These are phyloP conservation scores for Tylopilus felleus DNA, from an alignment of 768 basidiomycete genomes.

Conservation along the genomic window DNA sequence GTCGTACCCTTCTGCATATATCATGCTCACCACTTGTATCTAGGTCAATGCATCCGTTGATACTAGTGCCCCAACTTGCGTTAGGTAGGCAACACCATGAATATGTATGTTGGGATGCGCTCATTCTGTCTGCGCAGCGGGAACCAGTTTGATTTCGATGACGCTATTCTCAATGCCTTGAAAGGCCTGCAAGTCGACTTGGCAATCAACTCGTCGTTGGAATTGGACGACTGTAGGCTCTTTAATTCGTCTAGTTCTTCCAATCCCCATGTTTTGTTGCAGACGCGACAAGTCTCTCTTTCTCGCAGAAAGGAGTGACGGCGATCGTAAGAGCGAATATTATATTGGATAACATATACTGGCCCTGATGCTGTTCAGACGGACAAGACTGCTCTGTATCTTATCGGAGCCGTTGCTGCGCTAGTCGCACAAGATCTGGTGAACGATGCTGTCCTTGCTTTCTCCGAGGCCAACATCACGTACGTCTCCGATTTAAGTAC, in stretches of 20 bases:
- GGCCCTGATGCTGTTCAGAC: constrained; percentile 37
- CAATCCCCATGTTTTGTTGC: constrained; percentile 1
- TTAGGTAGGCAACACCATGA: constrained; percentile 41
- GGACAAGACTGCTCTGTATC: constrained; percentile 58
- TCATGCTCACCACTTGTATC: background rate
- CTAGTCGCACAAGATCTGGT: constrained; percentile 66
- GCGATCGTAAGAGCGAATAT: constrained; percentile 40
- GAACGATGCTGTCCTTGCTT: constrained; percentile 49
- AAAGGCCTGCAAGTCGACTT: constrained; percentile 58
- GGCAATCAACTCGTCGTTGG: constrained; percentile 48
- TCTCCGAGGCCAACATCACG: constrained; percentile 59
- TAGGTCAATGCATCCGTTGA: constrained; percentile 58
- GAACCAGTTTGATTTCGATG: constrained; percentile 57
- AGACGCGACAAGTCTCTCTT: constrained; percentile 56
- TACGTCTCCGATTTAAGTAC: constrained; percentile 31
- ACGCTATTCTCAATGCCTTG: constrained; percentile 61
- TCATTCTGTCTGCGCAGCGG: constrained; percentile 41
- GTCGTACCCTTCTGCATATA: background rate
- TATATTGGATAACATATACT: background rate
- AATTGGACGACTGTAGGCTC: constrained; percentile 63
- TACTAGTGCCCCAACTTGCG: constrained; percentile 50
- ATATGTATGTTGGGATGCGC: background rate
- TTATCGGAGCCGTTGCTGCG: constrained; percentile 69
- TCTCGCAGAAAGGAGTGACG: constrained; percentile 54
- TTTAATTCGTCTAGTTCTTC: background rate